Evolutionary conservation across 2,329 filamentous ascomycete species (phyloP).

Genomic region (Macrophomina pseudophaseolina): DNA sequence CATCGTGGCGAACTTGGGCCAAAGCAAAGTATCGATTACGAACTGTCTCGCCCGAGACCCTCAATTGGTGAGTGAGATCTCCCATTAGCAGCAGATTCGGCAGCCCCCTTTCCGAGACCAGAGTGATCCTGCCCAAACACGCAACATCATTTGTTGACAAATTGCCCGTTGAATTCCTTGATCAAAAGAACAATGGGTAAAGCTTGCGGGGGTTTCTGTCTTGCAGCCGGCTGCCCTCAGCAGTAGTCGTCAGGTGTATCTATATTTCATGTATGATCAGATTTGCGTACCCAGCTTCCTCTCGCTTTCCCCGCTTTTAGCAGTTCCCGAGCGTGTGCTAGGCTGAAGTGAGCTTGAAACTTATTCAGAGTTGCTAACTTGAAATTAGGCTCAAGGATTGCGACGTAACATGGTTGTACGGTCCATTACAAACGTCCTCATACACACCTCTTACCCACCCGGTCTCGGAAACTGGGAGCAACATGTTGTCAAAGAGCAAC

Average conservation of each 20-base stretch:
- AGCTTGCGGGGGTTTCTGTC: too few relatives aligned
- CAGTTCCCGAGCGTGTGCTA: not conserved
- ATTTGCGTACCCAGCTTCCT: not conserved
- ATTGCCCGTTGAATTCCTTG: too few relatives aligned
- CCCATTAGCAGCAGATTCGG: not conserved
- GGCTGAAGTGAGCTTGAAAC: not conserved
- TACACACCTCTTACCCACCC: conserved; percentile 58
- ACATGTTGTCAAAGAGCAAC: conserved; percentile 65
- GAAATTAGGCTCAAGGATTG: conserved; percentile 85
- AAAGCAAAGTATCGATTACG: conserved; percentile 86
- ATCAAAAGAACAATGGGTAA: too few relatives aligned
- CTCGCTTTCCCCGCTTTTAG: not conserved
- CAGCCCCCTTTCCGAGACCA: not conserved
- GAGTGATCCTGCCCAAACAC: too few relatives aligned
- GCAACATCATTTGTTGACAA: too few relatives aligned
- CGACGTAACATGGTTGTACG: conserved; percentile 97
- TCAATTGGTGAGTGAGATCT: conserved; percentile 78
- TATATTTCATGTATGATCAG: conserved; percentile 9
- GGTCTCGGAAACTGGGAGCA: conserved; percentile 57
- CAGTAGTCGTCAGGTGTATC: conserved; percentile 21
- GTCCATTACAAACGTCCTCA: conserved; percentile 78
- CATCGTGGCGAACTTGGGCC: conserved; percentile 96
- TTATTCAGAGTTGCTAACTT: conserved; percentile 38
- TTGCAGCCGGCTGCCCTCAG: not conserved
- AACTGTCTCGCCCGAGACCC: conserved; percentile 86